Evolutionary conservation across 2,329 filamentous ascomycete species (phyloP), one percentile per base, ranked within the genome.

Genomic region (Stachybotrys echinatus): DNA sequence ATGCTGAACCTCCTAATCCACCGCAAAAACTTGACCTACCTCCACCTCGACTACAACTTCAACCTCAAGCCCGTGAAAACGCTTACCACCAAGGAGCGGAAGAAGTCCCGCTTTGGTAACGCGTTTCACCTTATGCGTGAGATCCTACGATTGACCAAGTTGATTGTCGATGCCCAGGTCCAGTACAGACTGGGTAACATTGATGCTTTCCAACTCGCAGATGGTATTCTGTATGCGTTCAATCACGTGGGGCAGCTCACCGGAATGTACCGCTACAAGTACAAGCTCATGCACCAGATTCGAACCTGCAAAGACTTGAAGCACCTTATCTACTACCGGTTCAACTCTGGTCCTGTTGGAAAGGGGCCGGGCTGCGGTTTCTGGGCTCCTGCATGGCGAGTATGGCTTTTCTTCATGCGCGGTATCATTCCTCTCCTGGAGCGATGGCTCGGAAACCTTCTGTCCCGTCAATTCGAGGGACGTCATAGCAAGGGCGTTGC

Each of bases 211-310:
- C 94, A 99, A 69, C 84, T 99, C 56, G 94, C 94, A 4, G 94
- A 99, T 68, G 94, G 94, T 68, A 99, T 99, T 50, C 77, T 97
- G n/a, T 99, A 99, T 61, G 95, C 94, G 18, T 99, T 99, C 75
- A 99, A 99, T 72, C 94, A 99, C 61, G 94, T 99, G 50, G 94
- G 94, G 54, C 95, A 99, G 70, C 77, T 99, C 54, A 99, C 94
- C 17, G 94, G 94, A 66, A 99, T 99, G 94, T 99, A 99, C 73
- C 88, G 94, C 53, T 99, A 99, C 81, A 99, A 99, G 78, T 99
- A 99, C 77, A 99, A 99, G 78, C 79, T 99, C 50, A 99, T 99
- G 94, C 94, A 99, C 68, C 94, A 99, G 70, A 99, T 99, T 61
- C 89, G 94, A 60, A 95, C 94, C 1, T 99, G 94, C 77, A 99